Conservation (phyloP, 306 rosid species). For the Lupinus albus region DNA sequence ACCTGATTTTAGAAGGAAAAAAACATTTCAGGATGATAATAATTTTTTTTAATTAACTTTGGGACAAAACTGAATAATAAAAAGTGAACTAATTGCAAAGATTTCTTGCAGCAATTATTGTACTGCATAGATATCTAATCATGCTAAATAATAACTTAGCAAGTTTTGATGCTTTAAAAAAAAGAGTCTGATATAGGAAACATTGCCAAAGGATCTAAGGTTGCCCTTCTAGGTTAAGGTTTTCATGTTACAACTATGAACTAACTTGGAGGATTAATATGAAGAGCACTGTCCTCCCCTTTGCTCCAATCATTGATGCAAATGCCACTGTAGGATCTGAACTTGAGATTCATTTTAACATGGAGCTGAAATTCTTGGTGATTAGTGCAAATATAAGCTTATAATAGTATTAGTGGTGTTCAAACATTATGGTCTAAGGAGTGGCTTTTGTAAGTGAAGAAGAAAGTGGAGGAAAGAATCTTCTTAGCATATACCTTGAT, state of each 20-base stretch:
- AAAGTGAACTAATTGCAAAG: background rate
- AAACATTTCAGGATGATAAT: no score
- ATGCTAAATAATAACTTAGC: no score
- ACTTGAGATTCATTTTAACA: no score
- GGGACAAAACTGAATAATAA: no score
- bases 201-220: constrained; percentile 44
- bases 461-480: constrained; percentile 41
- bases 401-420: constrained; percentile 19
- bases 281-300: background rate
- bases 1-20: background rate
- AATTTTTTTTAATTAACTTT: no score
- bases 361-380: background rate
- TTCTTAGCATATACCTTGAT: constrained; percentile 38
- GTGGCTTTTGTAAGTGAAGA: constrained; percentile 32
- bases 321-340: background rate
- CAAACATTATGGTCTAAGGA: constrained; percentile 24
- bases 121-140: background rate
- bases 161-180: no score
- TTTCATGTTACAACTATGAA: constrained; percentile 9
- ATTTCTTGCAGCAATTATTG: constrained; percentile 21
- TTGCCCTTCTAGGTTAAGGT: constrained; percentile 38
- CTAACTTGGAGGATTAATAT: constrained; percentile 1
- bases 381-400: constrained; percentile 8
- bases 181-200: background rate
- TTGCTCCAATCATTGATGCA: no score